A percentile compares a stretch with the other conserved stretches of the same genome.
phyloP scores from a whole-genome alignment of 2,329 filamentous ascomycete species.

The Pseudogymnoascus destructans region DNA sequence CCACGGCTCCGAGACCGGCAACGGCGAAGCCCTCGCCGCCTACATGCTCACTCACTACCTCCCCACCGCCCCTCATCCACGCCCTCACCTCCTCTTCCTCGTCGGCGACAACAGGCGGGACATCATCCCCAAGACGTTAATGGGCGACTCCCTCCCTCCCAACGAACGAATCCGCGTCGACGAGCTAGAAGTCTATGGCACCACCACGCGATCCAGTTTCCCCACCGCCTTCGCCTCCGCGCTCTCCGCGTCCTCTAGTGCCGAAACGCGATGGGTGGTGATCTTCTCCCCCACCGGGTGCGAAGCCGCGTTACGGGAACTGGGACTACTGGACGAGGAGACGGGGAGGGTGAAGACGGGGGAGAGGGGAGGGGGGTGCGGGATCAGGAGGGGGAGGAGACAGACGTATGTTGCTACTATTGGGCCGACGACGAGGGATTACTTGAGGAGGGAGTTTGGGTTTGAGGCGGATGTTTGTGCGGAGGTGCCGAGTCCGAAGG shows the following conservation, averaged over 20 bases:
- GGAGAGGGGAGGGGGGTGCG: conserved; percentile 10
- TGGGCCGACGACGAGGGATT: conserved; percentile 78
- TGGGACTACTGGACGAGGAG: conserved; percentile 38
- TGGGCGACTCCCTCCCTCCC: conserved; percentile 38
- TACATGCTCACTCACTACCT: conserved; percentile 69
- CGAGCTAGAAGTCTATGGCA: conserved; percentile 78
- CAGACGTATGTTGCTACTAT: conserved; percentile 69
- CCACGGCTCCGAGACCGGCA: conserved; percentile 71
- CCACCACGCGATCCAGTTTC: conserved; percentile 70
- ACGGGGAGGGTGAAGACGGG: conserved; percentile 29
- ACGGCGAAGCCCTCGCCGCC: conserved; percentile 63
- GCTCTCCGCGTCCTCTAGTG: conserved; percentile 34
- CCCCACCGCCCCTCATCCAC: not conserved
- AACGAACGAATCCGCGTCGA: conserved; percentile 50
- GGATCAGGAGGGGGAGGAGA: conserved; percentile 19
- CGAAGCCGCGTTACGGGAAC: conserved; percentile 42
- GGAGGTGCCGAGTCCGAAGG: conserved; percentile 67
- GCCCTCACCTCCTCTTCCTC: conserved; percentile 59
- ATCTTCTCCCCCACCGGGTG: conserved; percentile 59
- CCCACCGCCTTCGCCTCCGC: conserved; percentile 45
- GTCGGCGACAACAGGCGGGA: conserved; percentile 84
- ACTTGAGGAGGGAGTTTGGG: conserved; percentile 50
- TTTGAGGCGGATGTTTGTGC: conserved; percentile 71
- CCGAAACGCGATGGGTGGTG: conserved; percentile 52
- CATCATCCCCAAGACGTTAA: conserved; percentile 73